Base-by-base conservation (phyloP, 208 protist genomes). In the Trypanosoma caninum region DNA sequence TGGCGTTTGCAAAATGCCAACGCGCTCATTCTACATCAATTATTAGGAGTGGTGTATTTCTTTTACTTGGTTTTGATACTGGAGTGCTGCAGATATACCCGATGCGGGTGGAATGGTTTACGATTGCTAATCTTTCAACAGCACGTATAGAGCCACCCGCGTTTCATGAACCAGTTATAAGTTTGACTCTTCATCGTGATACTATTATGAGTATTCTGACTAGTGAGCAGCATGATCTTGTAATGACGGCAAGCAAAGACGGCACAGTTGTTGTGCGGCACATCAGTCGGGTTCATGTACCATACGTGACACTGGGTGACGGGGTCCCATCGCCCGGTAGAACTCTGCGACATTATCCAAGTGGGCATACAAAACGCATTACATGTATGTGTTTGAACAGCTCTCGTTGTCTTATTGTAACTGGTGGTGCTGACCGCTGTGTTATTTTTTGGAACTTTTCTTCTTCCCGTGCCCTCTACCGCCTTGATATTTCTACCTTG, bases 11-110 rank as follows among this genome's bases (percentile, higher is more conserved):
- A 11, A 45, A 57, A 38, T 55, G 72, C 28, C 53, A 73, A 16
- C 64, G 67, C 11, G 23, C 37, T 27, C 31, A 37, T 34, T 67
- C 60, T 40, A 37, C 41, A 31, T 61, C 41, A 40, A 25, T 52
- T 25, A 33, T 82, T 23, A 55, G 59, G 8, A 46, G 8, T 37
- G 76, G 72, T 16, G 69, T 63, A 7, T 84, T 84, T 56, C 60
- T 92, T 5, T 38, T 93, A 6, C 45, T 91, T 28, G 89, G 89
- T 31, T 95, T 90, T 52, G 80, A 84, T 23, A 80, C 82, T 18
- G 85, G 85, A 22, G 66, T 84, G 1, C 23, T 95, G 42, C 85
- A 93, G 69, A 57, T 77, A 28, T 95, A 87, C 54, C 60, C 54
- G 45, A 64, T 95, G 33, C 74, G 63, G 34, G n/a, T 48, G 20